Percentiles rank a stretch among this genome's conserved stretches.
Conservation (phyloP, 306 rosid genomes). For the Begonia masoniana region DNA sequence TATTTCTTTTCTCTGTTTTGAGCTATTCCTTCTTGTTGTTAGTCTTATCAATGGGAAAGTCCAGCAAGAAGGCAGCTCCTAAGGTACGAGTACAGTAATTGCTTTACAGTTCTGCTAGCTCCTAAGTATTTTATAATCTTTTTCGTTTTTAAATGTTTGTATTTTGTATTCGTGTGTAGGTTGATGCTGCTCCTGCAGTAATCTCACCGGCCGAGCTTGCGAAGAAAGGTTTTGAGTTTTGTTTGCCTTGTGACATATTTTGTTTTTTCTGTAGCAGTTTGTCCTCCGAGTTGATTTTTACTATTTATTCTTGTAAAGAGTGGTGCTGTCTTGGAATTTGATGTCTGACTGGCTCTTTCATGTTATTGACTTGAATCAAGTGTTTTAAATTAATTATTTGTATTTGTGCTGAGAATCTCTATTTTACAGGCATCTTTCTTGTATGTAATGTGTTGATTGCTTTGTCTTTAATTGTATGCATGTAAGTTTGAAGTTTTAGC, state of each 20-base stretch:
- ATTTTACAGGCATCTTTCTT: too few species aligned
- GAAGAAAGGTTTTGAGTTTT: conserved; percentile 42
- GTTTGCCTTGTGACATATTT: background rate
- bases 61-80: conserved; percentile 67
- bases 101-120: background rate
- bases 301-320: too few species aligned
- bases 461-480: background rate
- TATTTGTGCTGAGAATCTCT: background rate
- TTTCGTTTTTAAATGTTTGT: background rate
- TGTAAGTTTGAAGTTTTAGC: background rate
- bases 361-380: background rate
- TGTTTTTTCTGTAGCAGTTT: too few species aligned
- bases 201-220: conserved; percentile 28
- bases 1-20: background rate
- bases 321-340: background rate
- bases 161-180: conserved; percentile 23
- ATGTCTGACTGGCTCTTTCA: background rate
- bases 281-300: too few species aligned
- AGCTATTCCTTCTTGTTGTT: background rate
- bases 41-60: conserved; percentile 39
- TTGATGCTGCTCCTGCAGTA: conserved; percentile 47
- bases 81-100: conserved; percentile 24
- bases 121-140: background rate
- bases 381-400: background rate
- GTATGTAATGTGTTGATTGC: background rate